These are phyloP conservation scores for Kwoniella sp. DNA, from an alignment of 768 basidiomycete species.

Conservation along the genomic window DNA sequence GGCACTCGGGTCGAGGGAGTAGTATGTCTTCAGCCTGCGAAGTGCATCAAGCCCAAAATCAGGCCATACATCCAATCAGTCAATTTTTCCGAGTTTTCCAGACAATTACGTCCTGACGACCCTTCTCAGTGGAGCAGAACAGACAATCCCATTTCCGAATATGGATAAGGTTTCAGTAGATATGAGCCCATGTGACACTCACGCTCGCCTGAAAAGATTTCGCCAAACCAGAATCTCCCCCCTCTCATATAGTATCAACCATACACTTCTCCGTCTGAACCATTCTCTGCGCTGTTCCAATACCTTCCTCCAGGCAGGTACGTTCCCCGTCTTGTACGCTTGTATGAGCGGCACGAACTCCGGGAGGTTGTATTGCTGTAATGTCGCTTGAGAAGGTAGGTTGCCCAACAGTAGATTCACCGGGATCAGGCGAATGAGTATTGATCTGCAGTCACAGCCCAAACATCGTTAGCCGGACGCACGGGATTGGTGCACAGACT, in stretches of 20 bases:
- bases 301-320: conserved; percentile 35
- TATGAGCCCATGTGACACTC: conserved; percentile 7
- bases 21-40: conserved; percentile 36
- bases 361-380: conserved; percentile 33
- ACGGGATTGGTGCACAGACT: too few species aligned
- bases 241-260: conserved; percentile 48
- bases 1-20: conserved; percentile 22
- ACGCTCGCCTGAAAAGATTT: conserved; percentile 37
- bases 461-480: too few species aligned
- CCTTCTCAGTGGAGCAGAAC: too few species aligned
- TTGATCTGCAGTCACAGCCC: conserved; percentile 28
- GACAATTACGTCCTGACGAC: too few species aligned
- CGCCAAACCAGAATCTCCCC: conserved; percentile 50
- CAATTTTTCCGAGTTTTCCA: too few species aligned
- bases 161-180: too few species aligned
- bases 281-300: conserved; percentile 37
- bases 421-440: conserved; percentile 46
- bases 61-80: not conserved
- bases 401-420: conserved; percentile 43
- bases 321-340: conserved; percentile 35
- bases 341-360: conserved; percentile 38
- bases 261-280: conserved; percentile 39
- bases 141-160: too few species aligned
- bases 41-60: too few species aligned
- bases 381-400: conserved; percentile 25